phyloP scores from a whole-genome alignment of 306 rosid species.

The Glycine tomentella region DNA sequence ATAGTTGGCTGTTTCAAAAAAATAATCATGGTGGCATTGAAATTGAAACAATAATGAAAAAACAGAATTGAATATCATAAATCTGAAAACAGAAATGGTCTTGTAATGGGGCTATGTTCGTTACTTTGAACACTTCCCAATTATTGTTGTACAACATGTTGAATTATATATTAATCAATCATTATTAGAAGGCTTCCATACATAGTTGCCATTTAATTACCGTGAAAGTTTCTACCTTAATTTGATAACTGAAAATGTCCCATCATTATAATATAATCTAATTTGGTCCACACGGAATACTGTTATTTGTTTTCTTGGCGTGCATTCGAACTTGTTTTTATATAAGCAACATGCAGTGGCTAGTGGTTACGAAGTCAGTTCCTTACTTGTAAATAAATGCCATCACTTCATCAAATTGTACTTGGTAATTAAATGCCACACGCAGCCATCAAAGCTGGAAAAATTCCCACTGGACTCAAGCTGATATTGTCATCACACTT shows the following conservation, averaged over 20 bases:
- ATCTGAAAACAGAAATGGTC: background rate
- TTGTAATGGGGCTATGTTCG: background rate
- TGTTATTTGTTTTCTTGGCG: background rate
- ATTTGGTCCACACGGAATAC: background rate
- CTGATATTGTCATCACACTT: background rate
- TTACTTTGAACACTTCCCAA: conserved; percentile 1
- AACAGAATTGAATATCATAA: background rate
- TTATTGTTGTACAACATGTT: background rate
- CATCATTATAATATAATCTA: background rate
- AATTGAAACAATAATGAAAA: background rate
- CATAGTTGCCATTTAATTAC: background rate
- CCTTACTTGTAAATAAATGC: background rate
- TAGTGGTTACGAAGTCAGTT: background rate
- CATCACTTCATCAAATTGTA: background rate
- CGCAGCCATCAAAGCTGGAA: background rate
- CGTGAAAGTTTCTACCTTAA: background rate
- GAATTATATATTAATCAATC: background rate
- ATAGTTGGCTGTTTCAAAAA: too few species aligned
- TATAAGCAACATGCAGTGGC: background rate
- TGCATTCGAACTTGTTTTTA: background rate
- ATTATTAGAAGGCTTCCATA: background rate
- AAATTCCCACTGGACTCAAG: background rate
- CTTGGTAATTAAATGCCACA: conserved; percentile 2
- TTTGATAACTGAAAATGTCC: background rate
- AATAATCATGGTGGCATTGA: background rate